Evolutionary conservation across 2,329 filamentous ascomycete genomes (phyloP), one percentile per base, ranked within the genome.

Genomic region (Aspergillus pseudoviridinutans): DNA sequence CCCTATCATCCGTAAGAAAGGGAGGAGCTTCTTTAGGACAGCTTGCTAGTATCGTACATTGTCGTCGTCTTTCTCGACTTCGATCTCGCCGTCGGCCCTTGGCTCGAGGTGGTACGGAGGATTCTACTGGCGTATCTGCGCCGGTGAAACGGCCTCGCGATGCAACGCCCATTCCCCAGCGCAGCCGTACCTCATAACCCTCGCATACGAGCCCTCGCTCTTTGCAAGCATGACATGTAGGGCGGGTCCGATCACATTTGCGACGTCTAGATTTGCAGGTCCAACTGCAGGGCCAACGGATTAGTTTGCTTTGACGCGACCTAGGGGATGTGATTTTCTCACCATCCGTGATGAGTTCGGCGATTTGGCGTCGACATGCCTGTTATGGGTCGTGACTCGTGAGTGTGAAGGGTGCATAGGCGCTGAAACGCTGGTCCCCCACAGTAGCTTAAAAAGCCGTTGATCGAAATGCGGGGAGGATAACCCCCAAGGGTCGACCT

Each of bases 141-240:
- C 70, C 69, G 1, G 64, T 68, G 57, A 69, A 71, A 3, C 58
- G 62, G 5, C 70, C 70, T 22, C 70, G 67, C 46, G 69, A 72
- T 1, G 70, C 70, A 58, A 72, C 67, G 0, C 70, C 70, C 25
- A 61, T 57, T 3, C 66, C 68, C 70, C 69, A 71, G 24, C 64
- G 66, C 28, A 72, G 55, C 42, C 70, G 62, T 8, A 71, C 58
- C 20, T 68, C 68, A 42, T 72, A 72, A 1, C 70, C 70, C 53
- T 72, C 69, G 35, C 70, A 72, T 2, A 54, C 20, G 0, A 67
- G 28, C 1, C 67, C 66, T 3, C 66, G 68, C 12, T 65, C 56
- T 4, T 47, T 17, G 44, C 69, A 71, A 28, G 59, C 61, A 28
- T 59, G 55, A 53, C 70, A 72, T 7, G 51, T 54, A 3, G 70